These are phyloP conservation scores for Tephrocybe sp. DNA, from an alignment of 768 basidiomycete species.

Conservation along the genomic window DNA sequence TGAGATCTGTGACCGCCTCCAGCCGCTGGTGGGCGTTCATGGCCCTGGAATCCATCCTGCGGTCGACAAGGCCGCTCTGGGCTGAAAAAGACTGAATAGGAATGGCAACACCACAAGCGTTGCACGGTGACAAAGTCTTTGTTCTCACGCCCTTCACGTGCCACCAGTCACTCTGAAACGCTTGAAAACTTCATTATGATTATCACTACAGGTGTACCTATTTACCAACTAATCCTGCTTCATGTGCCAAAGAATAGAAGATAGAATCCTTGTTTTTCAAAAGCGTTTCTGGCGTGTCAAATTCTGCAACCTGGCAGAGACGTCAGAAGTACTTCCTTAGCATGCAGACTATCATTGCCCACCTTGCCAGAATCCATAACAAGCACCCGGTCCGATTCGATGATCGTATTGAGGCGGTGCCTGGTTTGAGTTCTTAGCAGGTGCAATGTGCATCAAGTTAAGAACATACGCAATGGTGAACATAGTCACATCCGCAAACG, in stretches of 20 bases:
- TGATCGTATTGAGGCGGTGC: constrained; percentile 80
- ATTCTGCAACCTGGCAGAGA: constrained; percentile 60
- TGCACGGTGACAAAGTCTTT: constrained; percentile 13
- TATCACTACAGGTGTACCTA: too few relatives aligned
- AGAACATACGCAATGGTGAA: constrained; percentile 77
- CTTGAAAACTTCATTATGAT: too few relatives aligned
- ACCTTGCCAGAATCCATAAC: constrained; percentile 82
- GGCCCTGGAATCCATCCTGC: constrained; percentile 29
- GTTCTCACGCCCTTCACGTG: constrained; percentile 16
- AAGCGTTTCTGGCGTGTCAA: constrained; percentile 66
- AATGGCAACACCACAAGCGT: background rate
- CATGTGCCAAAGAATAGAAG: constrained; percentile 62
- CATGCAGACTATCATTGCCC: constrained; percentile 12
- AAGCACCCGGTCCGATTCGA: constrained; percentile 76
- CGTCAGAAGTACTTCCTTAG: background rate
- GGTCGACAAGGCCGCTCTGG: constrained; percentile 9
- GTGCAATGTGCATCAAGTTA: background rate
- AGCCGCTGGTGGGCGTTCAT: constrained; percentile 63
- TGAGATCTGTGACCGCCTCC: constrained; percentile 70
- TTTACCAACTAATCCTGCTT: constrained; percentile 48
- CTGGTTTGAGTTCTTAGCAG: constrained; percentile 28
- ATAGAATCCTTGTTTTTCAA: constrained; percentile 53
- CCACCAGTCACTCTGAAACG: background rate
- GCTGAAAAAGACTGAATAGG: background rate
- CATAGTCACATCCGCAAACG: constrained; percentile 78